A percentile compares a stretch with the other conserved stretches of the same genome.
These are phyloP conservation scores for Lablab purpureus DNA, from an alignment of 306 rosid species.

Conservation along the genomic window DNA sequence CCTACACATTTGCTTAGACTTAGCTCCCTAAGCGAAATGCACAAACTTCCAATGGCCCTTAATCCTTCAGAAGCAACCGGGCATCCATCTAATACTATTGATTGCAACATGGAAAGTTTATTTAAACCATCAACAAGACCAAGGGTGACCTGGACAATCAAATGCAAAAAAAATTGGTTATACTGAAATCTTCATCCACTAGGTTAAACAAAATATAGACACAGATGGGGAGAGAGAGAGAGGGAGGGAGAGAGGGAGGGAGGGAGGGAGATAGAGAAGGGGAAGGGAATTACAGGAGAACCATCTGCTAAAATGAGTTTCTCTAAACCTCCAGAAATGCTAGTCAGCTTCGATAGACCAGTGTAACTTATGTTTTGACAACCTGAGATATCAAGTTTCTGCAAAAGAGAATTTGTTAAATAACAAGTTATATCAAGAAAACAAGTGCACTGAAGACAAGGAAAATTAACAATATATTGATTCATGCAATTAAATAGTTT, in stretches of 20 bases:
- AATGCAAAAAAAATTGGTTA: constrained; percentile 40
- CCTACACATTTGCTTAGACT: constrained; percentile 91
- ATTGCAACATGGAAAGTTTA: constrained; percentile 74
- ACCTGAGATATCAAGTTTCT: constrained; percentile 89
- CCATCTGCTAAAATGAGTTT: constrained; percentile 77
- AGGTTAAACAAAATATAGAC: not conserved
- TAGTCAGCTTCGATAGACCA: constrained; percentile 74
- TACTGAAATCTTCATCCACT: constrained; percentile 16
- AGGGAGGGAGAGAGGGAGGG: too few relatives aligned
- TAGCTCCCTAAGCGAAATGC: constrained; percentile 71
- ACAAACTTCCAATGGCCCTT: constrained; percentile 78
- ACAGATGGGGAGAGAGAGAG: not conserved
- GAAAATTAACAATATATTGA: not conserved
- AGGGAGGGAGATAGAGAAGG: not conserved
- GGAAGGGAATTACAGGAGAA: constrained; percentile 71
- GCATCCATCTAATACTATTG: constrained; percentile 84
- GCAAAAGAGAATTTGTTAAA: constrained; percentile 44
- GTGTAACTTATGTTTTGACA: constrained; percentile 75
- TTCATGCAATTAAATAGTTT: constrained; percentile 13
- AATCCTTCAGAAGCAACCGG: constrained; percentile 69
- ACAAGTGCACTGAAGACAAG: constrained; percentile 10
- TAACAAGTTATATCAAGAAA: constrained; percentile 32
- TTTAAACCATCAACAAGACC: constrained; percentile 73
- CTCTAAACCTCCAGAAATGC: constrained; percentile 58
- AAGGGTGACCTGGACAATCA: constrained; percentile 74